Evolutionary conservation across 176 grass and related monocot species (phyloP), one percentile per base, ranked within the genome.

Genomic region (Raddia distichophylla): DNA sequence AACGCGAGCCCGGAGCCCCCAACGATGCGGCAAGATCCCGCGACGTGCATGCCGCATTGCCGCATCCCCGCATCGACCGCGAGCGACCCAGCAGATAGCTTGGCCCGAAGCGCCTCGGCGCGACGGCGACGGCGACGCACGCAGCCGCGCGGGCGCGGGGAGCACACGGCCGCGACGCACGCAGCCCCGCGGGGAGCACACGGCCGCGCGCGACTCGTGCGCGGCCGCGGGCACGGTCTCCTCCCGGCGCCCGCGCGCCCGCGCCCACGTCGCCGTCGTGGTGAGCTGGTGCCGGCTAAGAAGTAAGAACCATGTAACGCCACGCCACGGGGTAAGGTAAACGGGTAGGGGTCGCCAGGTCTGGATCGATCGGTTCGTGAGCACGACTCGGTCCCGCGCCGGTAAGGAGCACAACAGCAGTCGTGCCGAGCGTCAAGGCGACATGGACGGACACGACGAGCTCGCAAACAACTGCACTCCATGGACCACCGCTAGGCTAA

Each of bases 381-480:
- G 58, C 46, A 22, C 14, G 82, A 84, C 82, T 56, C 19, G 87
- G 82, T 80, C 85, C 3, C n/a, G 43, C 0, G 71, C 22, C 32
- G 27, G 57, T 37, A 69, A 27, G 58, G 50, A 51, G 74, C 18
- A 32, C 40, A 79, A 75, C 58, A 77, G 60, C 51, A 60, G 86
- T 60, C 49, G 63, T 87, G 81, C 52, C 72, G 10, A 12, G 50
- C 47, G 82, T 82, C 74, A 83, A 59, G 80, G 60, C 73, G 86
- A 73, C 80, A 83, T 15, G 74, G 74, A 70, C 77, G 37, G 37
- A 40, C 37, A 40, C 37, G 37, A 33, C 43, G 53, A 17, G 5
- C 27, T 27, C 27, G 27, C 0, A 27, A 27, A 27, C 5, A 3
- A 15, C 43, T 0, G 1, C 11, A 34, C 12, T 13, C 60, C 61